Percentiles rank a stretch among this genome's conserved stretches.
These are phyloP conservation scores for Funneliformis caledonium DNA, from an alignment of 371 early-diverging fungal genomes.

Conservation along the genomic window DNA sequence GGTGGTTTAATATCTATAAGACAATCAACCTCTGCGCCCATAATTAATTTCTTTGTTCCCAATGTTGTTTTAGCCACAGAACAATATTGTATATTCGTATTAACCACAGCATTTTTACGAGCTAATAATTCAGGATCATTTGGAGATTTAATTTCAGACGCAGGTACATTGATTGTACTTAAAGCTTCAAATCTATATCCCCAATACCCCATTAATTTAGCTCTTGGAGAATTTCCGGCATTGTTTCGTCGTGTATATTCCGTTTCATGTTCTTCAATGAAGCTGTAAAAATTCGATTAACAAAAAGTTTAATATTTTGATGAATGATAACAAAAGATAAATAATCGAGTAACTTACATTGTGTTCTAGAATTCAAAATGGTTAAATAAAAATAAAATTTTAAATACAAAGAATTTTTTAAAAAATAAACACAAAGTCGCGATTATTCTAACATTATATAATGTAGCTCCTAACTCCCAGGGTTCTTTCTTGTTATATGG, in stretches of 20 bases:
- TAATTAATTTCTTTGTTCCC: constrained; percentile 68
- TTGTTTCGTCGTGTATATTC: constrained; percentile 52
- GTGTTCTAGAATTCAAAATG: constrained; percentile 4
- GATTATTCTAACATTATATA: constrained; percentile 57
- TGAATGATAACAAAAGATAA: background rate
- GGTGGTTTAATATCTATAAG: constrained; percentile 54
- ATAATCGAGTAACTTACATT: constrained; percentile 3
- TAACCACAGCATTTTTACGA: constrained; percentile 58
- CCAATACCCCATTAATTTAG: constrained; percentile 75
- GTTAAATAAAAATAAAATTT: background rate
- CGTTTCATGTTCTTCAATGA: constrained; percentile 75
- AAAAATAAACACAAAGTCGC: background rate
- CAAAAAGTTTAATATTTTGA: background rate
- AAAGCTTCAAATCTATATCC: constrained; percentile 80
- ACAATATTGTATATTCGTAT: constrained; percentile 89
- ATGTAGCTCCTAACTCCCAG: constrained; percentile 82
- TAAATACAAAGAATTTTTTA: background rate
- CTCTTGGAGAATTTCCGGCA: constrained; percentile 54
- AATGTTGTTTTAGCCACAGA: constrained; percentile 81
- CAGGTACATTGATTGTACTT: constrained; percentile 59
- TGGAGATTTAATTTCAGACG: constrained; percentile 45
- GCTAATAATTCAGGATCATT: constrained; percentile 52
- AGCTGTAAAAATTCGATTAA: constrained; percentile 46
- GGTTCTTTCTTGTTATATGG: constrained; percentile 76
- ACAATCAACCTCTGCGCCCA: constrained; percentile 96